These are phyloP conservation scores for Brasenia schreberi DNA, from an alignment of 164 flowering plant genomes.

Conservation along the genomic window DNA sequence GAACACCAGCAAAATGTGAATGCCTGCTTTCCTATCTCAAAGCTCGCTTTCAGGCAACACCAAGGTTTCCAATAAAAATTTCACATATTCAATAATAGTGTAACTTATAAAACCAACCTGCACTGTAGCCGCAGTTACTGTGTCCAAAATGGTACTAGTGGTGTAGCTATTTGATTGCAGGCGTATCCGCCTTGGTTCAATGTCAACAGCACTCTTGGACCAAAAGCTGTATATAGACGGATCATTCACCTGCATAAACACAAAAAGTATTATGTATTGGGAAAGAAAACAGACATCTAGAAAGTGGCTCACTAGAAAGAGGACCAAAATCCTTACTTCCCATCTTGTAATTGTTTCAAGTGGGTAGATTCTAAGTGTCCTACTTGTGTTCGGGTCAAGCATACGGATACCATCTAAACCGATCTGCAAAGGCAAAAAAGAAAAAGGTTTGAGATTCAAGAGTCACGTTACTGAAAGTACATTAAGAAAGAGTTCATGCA, in stretches of 20 bases:
- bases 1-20: too few species aligned
- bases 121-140: conserved; percentile 82
- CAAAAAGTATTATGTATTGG: not conserved
- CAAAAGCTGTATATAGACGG: conserved; percentile 74
- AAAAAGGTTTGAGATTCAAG: not conserved
- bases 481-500: not conserved
- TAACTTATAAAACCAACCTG: conserved; percentile 36
- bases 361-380: conserved; percentile 85
- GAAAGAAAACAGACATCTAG: not conserved
- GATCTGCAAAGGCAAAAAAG: conserved; percentile 36
- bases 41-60: too few species aligned
- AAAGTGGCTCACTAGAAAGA: not conserved
- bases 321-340: conserved; percentile 40
- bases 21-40: too few species aligned
- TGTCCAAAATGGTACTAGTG: conserved; percentile 77
- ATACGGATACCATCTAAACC: conserved; percentile 94
- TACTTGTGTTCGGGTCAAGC: conserved; percentile 73
- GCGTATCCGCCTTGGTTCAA: conserved; percentile 89
- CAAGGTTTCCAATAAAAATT: too few species aligned
- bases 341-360: conserved; percentile 86
- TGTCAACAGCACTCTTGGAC: conserved; percentile 88
- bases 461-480: not conserved
- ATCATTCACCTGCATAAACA: conserved; percentile 38
- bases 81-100: too few species aligned
- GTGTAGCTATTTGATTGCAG: conserved; percentile 89